These are phyloP conservation scores for Sclerotinia minor DNA, from an alignment of 2,329 filamentous ascomycete genomes.

Conservation along the genomic window DNA sequence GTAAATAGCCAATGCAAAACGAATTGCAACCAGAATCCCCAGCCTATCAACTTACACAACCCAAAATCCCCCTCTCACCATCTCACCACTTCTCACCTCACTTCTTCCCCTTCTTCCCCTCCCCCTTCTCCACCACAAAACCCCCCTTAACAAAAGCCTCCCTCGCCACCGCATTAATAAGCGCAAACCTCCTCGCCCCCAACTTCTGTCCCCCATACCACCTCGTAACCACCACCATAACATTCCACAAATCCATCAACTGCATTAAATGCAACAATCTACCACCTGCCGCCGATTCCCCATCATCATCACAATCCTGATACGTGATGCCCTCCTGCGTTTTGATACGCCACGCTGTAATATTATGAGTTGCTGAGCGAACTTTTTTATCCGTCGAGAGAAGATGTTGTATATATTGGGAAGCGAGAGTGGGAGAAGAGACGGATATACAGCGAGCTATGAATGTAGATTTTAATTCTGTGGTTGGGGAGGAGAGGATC, in stretches of 20 bases:
- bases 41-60: neutral
- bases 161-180: slow-evolving; percentile 84
- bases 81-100: slow-evolving; percentile 34
- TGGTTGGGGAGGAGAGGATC: slow-evolving; percentile 70
- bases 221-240: slow-evolving; percentile 86
- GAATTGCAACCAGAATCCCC: too few species aligned
- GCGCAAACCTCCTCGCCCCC: slow-evolving; percentile 82
- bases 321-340: slow-evolving; percentile 56
- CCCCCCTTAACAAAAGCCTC: slow-evolving; percentile 81
- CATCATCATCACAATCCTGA: slow-evolving; percentile 95
- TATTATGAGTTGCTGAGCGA: slow-evolving; percentile 89
- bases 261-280: slow-evolving; percentile 88
- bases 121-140: slow-evolving; percentile 55
- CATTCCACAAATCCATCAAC: slow-evolving; percentile 90
- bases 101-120: slow-evolving; percentile 47
- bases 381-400: slow-evolving; percentile 81
- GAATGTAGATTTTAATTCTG: slow-evolving; percentile 86
- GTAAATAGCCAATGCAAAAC: neutral
- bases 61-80: neutral
- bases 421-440: slow-evolving; percentile 68
- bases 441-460: slow-evolving; percentile 74
- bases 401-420: slow-evolving; percentile 70
- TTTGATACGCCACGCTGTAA: slow-evolving; percentile 87
- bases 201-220: slow-evolving; percentile 95
- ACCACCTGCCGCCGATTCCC: slow-evolving; percentile 87